phyloP scores from a whole-genome alignment of 371 early-diverging fungal genomes.

The Mucor velutinosus region DNA sequence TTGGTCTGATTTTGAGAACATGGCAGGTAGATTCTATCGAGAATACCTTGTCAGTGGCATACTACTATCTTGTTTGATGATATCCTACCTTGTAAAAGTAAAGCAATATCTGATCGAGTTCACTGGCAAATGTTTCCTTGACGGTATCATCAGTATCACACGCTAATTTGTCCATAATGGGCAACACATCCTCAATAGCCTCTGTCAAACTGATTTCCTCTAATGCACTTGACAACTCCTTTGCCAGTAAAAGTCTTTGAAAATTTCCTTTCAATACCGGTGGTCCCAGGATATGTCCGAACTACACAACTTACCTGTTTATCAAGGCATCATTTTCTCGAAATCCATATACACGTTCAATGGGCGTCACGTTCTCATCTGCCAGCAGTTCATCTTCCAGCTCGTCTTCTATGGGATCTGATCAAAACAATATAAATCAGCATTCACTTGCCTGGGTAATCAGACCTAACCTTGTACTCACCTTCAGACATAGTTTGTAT shows the following conservation, averaged over 20 bases:
- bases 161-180: slow-evolving; percentile 47
- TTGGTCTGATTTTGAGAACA: slow-evolving; percentile 15
- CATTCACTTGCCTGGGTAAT: not conserved
- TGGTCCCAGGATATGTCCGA: not conserved
- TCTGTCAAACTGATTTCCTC: slow-evolving; percentile 45
- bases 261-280: not conserved
- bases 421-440: not conserved
- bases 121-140: slow-evolving; percentile 54
- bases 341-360: slow-evolving; percentile 54
- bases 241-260: slow-evolving; percentile 24
- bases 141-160: slow-evolving; percentile 58
- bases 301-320: slow-evolving; percentile 40
- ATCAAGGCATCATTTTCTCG: slow-evolving; percentile 48
- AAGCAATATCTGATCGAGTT: slow-evolving; percentile 52
- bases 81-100: slow-evolving; percentile 52
- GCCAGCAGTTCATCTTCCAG: slow-evolving; percentile 47
- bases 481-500: slow-evolving; percentile 5
- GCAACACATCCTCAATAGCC: slow-evolving; percentile 51
- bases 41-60: not conserved
- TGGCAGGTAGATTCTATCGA: slow-evolving; percentile 14
- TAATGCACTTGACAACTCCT: slow-evolving; percentile 31
- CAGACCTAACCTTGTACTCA: not conserved
- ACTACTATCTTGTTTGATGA: not conserved
- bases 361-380: slow-evolving; percentile 49
- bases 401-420: slow-evolving; percentile 32